These are phyloP conservation scores for Tulasnella sp. DNA, from an alignment of 768 basidiomycete species.

Conservation along the genomic window DNA sequence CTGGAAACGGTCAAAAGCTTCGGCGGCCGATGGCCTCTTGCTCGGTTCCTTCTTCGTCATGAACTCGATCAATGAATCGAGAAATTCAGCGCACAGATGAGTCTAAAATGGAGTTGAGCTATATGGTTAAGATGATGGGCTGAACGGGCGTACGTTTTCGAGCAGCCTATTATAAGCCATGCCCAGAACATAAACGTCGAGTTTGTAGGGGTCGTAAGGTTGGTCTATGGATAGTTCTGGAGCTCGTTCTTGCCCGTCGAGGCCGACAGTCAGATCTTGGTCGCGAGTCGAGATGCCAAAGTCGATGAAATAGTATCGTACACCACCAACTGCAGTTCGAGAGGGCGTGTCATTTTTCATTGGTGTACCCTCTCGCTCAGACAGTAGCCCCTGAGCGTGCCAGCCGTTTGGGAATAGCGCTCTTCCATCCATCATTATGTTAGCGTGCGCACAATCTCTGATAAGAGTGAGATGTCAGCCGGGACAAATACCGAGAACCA, in stretches of 20 bases:
- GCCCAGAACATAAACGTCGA: slow-evolving; percentile 7
- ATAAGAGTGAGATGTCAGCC: not conserved
- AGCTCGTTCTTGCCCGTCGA: slow-evolving; percentile 3
- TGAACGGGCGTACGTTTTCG: not conserved
- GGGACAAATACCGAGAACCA: not conserved
- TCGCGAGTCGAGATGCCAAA: slow-evolving; percentile 8
- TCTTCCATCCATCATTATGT: slow-evolving; percentile 15
- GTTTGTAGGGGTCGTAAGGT: slow-evolving; percentile 9
- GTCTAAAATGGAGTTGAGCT: too few species aligned
- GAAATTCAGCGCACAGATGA: too few species aligned
- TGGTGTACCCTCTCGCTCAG: not conserved
- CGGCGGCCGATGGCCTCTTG: too few species aligned
- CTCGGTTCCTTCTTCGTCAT: too few species aligned
- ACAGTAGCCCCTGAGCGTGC: not conserved
- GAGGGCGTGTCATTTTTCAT: not conserved
- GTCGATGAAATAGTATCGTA: slow-evolving; percentile 10
- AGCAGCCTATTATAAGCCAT: not conserved
- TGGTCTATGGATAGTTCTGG: slow-evolving; percentile 1
- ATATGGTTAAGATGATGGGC: too few species aligned
- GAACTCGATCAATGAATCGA: too few species aligned
- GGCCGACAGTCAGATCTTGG: not conserved
- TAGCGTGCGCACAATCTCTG: slow-evolving; percentile 10
- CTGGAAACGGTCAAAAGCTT: too few species aligned
- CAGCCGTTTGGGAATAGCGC: slow-evolving; percentile 8
- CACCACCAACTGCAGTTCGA: not conserved